phyloP scores from a whole-genome alignment of 768 basidiomycete genomes.

The Clitopilus passeckerianus region DNA sequence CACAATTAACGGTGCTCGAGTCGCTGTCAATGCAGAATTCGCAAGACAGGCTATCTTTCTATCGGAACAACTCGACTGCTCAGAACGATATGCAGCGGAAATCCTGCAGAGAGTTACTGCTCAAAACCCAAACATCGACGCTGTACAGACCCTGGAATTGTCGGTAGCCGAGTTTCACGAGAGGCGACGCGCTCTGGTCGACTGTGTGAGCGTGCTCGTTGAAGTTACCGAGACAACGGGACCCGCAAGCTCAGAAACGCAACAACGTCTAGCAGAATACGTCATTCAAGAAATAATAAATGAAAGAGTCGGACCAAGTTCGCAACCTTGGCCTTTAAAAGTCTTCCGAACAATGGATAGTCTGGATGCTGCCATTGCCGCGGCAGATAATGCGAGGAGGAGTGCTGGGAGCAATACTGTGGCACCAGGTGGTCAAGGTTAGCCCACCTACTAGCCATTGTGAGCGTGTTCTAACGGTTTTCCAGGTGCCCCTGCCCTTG shows the following conservation, averaged over 20 bases:
- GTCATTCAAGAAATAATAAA: background rate
- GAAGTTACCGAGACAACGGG: conserved; percentile 50
- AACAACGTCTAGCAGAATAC: conserved; percentile 44
- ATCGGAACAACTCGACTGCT: conserved; percentile 74
- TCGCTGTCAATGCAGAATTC: conserved; percentile 76
- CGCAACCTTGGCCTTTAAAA: conserved; percentile 10
- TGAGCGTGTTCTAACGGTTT: too few relatives aligned
- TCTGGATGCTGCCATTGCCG: conserved; percentile 46
- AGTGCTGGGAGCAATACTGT: conserved; percentile 61
- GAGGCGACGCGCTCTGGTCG: conserved; percentile 64
- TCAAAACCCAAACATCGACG: conserved; percentile 58
- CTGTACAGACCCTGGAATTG: conserved; percentile 56
- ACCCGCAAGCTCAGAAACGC: conserved; percentile 26
- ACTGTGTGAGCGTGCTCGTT: conserved; percentile 66
- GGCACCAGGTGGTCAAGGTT: conserved; percentile 52
- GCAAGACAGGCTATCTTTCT: conserved; percentile 73
- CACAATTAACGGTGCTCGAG: conserved; percentile 55
- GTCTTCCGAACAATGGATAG: conserved; percentile 63
- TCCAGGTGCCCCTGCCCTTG: conserved; percentile 47
- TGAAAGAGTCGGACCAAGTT: background rate
- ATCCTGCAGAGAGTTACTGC: conserved; percentile 62
- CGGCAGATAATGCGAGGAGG: conserved; percentile 53
- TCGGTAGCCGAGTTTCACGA: conserved; percentile 66
- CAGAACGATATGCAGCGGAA: conserved; percentile 74
- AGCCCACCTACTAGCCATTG: conserved; percentile 7